Base-by-base conservation (phyloP, 176 grass and related monocot genomes). In the Paspalum vaginatum region DNA sequence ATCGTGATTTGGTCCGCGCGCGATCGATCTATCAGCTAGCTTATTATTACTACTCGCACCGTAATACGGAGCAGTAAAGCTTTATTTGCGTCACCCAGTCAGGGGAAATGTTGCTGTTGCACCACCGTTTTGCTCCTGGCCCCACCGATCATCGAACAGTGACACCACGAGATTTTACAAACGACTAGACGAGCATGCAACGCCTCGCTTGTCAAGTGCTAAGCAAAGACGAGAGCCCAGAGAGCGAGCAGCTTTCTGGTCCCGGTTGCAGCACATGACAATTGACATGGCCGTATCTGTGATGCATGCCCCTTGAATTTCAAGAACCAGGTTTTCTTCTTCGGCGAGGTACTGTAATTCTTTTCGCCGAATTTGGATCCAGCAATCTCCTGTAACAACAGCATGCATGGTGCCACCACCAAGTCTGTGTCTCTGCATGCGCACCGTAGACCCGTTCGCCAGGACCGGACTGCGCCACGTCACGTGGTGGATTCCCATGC, bases 251-350 rank as follows among this genome's bases (percentile, higher is more conserved):
- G 0, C 12, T 12, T 17, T 24, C 11, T 42, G 44, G 57, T 42
- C 68, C 32, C 7, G 2, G 12, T 20, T 40, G 46, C 58, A 41
- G 14, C 55, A 32, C 32, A 32, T 32, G 32, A 32, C 32, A 32
- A 32, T 32, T 32, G 32, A 74, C 58, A 64, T 82, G 57, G 46
- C 18, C 56, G 15, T 63, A 24, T 62, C 44, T 79, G 77, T 13
- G 14, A 26, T 21, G 43, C 20, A 26, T 7, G 11, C 20, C 44
- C 7, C 45, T 9, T 47, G 57, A 60, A 47, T 69, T 16, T 61
- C 10, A 32, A 32, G 32, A 32, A 21, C 11, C 41, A 6, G 4
- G 25, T 15, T 22, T 70, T 26, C 5, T 52, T 18, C 11, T 52
- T 18, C 11, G 10, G 56, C 10, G 9, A 59, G 56, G 3, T 3